Evolutionary conservation across 345 rosid genomes (phyloP).

Genomic region (Eucalyptus guilfoylei): DNA sequence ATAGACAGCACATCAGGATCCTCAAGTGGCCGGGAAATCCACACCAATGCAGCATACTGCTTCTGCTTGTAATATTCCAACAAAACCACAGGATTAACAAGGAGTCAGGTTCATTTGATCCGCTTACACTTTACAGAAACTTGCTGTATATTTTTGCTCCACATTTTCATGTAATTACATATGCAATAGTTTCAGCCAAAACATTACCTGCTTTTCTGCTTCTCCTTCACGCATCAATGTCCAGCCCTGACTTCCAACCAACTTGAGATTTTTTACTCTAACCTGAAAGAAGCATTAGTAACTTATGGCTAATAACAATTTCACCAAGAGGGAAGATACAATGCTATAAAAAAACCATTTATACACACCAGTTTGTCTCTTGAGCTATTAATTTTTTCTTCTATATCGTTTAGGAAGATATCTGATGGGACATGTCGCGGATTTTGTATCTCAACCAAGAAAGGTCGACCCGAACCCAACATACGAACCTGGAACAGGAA

Average conservation of each 20-base stretch:
- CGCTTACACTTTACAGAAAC: neutral
- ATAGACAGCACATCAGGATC: slow-evolving; percentile 44
- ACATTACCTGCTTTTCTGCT: slow-evolving; percentile 79
- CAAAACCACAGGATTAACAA: neutral
- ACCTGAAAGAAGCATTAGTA: slow-evolving; percentile 33
- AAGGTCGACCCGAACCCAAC: slow-evolving; percentile 99
- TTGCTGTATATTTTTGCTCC: neutral
- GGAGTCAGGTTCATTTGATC: neutral
- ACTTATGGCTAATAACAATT: neutral
- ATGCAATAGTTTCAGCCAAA: neutral
- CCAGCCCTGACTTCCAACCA: slow-evolving; percentile 71
- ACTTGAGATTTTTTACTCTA: slow-evolving; percentile 53
- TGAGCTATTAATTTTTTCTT: slow-evolving; percentile 52
- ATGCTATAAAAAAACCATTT: neutral
- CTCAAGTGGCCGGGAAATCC: slow-evolving; percentile 87
- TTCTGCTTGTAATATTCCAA: slow-evolving; percentile 37
- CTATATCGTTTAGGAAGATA: slow-evolving; percentile 40
- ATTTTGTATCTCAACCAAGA: slow-evolving; percentile 86
- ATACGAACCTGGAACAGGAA: slow-evolving; percentile 68
- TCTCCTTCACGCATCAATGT: slow-evolving; percentile 94
- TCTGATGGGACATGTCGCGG: slow-evolving; percentile 65
- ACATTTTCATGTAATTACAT: neutral
- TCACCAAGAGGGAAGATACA: neutral
- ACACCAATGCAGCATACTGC: slow-evolving; percentile 88
- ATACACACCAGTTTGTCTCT: slow-evolving; percentile 55